Percentiles rank a stretch among this genome's conserved stretches.
phyloP scores from a whole-genome alignment of 257 asterid species.

The Eustoma russellianum region DNA sequence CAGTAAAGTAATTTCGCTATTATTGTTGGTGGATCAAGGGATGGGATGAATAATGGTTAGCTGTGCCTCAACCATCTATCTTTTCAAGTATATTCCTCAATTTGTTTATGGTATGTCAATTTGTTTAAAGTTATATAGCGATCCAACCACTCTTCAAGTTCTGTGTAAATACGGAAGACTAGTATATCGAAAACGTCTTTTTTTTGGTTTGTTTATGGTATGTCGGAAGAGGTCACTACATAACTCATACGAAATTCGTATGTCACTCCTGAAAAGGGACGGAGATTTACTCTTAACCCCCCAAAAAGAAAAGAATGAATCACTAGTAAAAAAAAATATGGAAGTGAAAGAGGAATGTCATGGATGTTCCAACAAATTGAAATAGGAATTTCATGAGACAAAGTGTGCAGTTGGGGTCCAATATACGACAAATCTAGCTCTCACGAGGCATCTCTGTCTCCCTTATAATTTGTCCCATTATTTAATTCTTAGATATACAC shows the following conservation, averaged over 20 bases:
- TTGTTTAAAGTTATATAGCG: no score
- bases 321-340: constrained; percentile 1
- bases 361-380: constrained; percentile 6
- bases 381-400: background rate
- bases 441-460: constrained; percentile 22
- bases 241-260: no score
- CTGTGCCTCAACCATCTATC: no score
- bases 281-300: background rate
- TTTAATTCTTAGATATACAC: no score
- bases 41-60: no score
- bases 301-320: constrained; percentile 7
- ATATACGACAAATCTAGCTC: background rate
- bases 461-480: constrained; percentile 22
- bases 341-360: constrained; percentile 33
- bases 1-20: no score
- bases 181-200: background rate
- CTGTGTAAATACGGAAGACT: no score
- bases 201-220: background rate
- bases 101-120: no score
- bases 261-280: no score
- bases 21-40: no score
- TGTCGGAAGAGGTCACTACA: background rate
- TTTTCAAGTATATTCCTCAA: no score
- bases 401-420: background rate
- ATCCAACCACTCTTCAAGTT: no score